Base-by-base conservation (phyloP, 129 eudicot species). In the Oenanthe sinensis region DNA sequence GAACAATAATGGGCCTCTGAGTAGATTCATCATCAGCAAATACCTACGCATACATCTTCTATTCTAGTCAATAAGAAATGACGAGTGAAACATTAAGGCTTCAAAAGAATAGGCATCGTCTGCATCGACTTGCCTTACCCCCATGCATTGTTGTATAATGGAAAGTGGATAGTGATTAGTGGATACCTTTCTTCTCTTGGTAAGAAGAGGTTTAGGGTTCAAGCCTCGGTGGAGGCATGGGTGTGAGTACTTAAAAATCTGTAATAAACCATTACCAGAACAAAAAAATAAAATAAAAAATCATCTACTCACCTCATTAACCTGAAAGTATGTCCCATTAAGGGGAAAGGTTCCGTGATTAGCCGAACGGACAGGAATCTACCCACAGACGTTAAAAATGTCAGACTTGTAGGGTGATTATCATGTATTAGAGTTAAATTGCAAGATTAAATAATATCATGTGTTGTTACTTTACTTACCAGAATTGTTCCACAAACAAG, bases 241-340 rank as follows among this genome's bases (percentile, higher is more conserved):
- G 58, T 50, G 65, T 22, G 28, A 55, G 65, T 55, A 55, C 28
- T 55, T 20, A 6, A 2, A 55, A 55, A 20, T 55, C 65, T 55
- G 28, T 22, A 55, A 22, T 22, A 13, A 55, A 22, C 30, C 65
- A 22, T 7, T 55, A 22, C 65, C 65, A 22, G 22, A 17, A 33
- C 36, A 3, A 39, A 39, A 0, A 5, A 52, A 54, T 6, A 8
- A 20, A 54, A 58, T 8, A 8, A 10, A 45, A 16, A 74, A 16
- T 24, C 2, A 43, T 13, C 2, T 13, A 54, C 49, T 54, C 82
- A 89, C 97, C 97, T 91, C 94, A 20, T 91, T 91, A 52, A 89
- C 87, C 71, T 91, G 97, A 85, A 91, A 91, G 52, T 91, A 91
- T 20, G 97, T 91, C 60, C 90, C 97, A 58, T 91, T 91, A 6